These are phyloP conservation scores for Zea mays DNA, from an alignment of 176 grass and related monocot genomes.

Conservation along the genomic window DNA sequence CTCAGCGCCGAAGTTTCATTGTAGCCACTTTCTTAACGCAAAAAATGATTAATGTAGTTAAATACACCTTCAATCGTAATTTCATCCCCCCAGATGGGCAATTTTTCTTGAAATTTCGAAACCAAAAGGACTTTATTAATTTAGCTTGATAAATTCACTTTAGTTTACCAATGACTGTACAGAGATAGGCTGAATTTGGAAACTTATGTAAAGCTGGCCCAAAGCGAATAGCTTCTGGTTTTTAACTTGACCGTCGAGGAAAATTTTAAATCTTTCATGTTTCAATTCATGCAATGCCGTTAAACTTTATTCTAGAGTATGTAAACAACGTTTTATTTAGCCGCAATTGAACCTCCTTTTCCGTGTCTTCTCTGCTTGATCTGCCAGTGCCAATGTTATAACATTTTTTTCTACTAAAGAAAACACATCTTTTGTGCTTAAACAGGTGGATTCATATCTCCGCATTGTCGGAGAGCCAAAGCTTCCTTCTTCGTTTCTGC, in stretches of 20 bases:
- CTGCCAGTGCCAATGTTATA: background rate
- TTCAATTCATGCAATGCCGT: background rate
- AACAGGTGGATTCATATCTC: slow-evolving; percentile 94
- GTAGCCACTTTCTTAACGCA: background rate
- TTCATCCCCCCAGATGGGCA: background rate
- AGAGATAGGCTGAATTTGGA: background rate
- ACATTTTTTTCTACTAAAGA: background rate
- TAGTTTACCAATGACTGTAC: background rate
- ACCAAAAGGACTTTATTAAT: background rate
- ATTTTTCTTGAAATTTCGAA: slow-evolving; percentile 15
- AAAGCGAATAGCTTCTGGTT: background rate
- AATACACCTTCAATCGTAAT: background rate
- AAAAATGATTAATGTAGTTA: slow-evolving; percentile 6
- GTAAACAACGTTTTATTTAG: background rate
- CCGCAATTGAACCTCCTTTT: slow-evolving; percentile 10
- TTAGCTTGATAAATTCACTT: background rate
- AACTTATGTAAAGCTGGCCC: background rate
- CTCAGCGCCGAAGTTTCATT: slow-evolving; percentile 11
- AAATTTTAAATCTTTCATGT: background rate
- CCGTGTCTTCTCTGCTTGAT: background rate
- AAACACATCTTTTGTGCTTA: slow-evolving; percentile 22
- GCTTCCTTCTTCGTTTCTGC: slow-evolving; percentile 96
- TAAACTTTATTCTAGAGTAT: background rate
- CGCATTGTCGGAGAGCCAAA: slow-evolving; percentile 95
- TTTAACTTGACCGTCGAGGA: too few relatives aligned